Evolutionary conservation across 2,329 filamentous ascomycete species (phyloP).

Genomic region (Nemania diffusa): DNA sequence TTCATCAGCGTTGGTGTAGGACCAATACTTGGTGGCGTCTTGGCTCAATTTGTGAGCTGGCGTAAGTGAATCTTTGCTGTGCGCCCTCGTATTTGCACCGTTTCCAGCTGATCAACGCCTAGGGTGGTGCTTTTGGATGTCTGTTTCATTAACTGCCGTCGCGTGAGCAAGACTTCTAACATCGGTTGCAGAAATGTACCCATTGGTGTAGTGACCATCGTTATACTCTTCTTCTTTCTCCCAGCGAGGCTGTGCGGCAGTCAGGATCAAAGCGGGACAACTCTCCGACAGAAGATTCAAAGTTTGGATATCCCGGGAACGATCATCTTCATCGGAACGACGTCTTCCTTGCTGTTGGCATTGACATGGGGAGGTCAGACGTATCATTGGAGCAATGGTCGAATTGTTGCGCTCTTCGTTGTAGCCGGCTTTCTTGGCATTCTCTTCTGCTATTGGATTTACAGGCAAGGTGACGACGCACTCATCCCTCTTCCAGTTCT

Average conservation of each 20-base stretch:
- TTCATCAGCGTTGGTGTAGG: slow-evolving; percentile 50
- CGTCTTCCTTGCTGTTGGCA: neutral
- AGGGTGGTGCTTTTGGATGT: slow-evolving; percentile 33
- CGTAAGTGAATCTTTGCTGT: slow-evolving; percentile 17
- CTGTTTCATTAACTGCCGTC: too few relatives aligned
- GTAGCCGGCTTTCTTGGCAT: slow-evolving; percentile 18
- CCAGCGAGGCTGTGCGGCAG: neutral
- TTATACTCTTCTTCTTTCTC: neutral
- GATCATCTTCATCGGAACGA: neutral
- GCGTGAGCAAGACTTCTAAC: neutral
- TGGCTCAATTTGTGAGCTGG: slow-evolving; percentile 36
- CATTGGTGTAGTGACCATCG: neutral
- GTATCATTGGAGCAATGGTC: neutral
- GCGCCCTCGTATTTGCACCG: neutral
- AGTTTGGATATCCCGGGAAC: neutral
- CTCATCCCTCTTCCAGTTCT: slow-evolving; percentile 31
- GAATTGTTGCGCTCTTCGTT: slow-evolving; percentile 28
- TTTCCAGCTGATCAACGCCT: neutral
- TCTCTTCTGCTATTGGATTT: slow-evolving; percentile 18
- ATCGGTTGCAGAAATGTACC: neutral
- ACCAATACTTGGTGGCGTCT: slow-evolving; percentile 28
- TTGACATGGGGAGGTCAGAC: neutral
- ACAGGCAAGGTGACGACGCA: slow-evolving; percentile 12
- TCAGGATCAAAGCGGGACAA: neutral
- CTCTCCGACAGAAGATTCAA: neutral